Evolutionary conservation across 2,329 filamentous ascomycete species (phyloP).

Genomic region (Tolypocladium ovalisporum): DNA sequence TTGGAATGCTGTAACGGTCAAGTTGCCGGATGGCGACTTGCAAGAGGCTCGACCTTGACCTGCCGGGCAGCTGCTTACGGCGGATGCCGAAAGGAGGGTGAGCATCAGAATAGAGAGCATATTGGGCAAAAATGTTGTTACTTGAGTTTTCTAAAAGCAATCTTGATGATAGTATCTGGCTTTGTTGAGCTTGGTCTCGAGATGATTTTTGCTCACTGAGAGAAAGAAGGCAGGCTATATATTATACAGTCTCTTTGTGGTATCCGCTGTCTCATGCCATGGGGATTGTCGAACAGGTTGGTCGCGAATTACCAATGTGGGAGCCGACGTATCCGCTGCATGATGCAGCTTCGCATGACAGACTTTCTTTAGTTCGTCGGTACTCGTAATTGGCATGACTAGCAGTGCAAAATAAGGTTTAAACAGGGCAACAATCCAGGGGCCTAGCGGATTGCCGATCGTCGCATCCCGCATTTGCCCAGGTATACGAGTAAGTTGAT

Average conservation of each 20-base stretch:
- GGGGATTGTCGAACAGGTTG: neutral
- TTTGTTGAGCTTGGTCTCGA: neutral
- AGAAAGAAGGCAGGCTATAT: neutral
- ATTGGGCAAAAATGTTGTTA: no score
- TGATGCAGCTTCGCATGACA: neutral
- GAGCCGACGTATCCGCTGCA: neutral
- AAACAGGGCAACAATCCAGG: neutral
- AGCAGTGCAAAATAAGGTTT: neutral
- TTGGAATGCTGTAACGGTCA: slow-evolving; percentile 3
- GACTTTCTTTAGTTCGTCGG: neutral
- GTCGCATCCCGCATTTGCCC: neutral
- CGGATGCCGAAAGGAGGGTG: neutral
- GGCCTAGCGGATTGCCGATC: neutral
- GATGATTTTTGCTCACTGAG: neutral
- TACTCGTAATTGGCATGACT: neutral
- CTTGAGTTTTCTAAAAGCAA: no score
- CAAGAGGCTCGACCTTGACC: neutral
- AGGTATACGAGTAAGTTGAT: no score
- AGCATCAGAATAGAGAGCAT: neutral
- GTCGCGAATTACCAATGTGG: neutral
- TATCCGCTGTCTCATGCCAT: neutral
- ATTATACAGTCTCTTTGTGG: neutral
- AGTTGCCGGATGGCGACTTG: neutral
- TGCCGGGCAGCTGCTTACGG: neutral
- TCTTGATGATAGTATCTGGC: neutral